These are phyloP conservation scores for Dipodascopsis uninucleata DNA, from an alignment of 805 yeast genomes.

Conservation along the genomic window DNA sequence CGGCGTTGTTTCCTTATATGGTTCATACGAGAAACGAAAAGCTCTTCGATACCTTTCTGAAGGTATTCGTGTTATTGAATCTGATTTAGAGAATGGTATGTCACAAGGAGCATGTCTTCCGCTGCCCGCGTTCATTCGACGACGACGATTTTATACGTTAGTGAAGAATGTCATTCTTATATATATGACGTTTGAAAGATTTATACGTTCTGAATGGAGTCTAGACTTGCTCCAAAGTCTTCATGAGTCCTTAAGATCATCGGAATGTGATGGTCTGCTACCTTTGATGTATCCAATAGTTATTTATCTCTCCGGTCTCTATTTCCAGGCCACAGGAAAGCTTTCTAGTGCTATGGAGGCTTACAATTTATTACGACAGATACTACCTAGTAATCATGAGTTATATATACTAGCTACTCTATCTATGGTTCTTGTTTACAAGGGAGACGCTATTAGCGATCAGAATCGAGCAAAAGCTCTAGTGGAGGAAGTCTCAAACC, in stretches of 20 bases:
- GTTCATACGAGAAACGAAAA: slow-evolving; percentile 6
- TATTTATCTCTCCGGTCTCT: slow-evolving; percentile 19
- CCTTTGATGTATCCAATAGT: slow-evolving; percentile 10
- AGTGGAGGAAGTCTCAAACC: not conserved
- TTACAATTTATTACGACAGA: slow-evolving; percentile 2
- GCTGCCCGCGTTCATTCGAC: not conserved
- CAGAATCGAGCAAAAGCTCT: slow-evolving; percentile 7
- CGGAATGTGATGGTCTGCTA: not conserved
- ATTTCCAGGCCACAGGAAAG: slow-evolving; percentile 25
- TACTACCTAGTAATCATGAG: slow-evolving; percentile 8
- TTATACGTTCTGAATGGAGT: slow-evolving; percentile 15
- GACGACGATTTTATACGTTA: slow-evolving; percentile 5
- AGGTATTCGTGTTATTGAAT: slow-evolving; percentile 7
- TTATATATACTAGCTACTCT: slow-evolving; percentile 10
- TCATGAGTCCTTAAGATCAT: not conserved
- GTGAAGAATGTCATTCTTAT: slow-evolving; percentile 1
- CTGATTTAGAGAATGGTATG: slow-evolving; percentile 3
- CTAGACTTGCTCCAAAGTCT: not conserved
- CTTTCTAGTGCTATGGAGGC: slow-evolving; percentile 17
- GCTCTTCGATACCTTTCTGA: slow-evolving; percentile 10
- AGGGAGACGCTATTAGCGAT: slow-evolving; percentile 6
- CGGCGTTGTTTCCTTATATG: slow-evolving; percentile 9
- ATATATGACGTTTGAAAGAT: slow-evolving; percentile 19
- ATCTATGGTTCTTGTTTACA: slow-evolving; percentile 5
- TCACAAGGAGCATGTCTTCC: not conserved